Conservation (phyloP, 768 basidiomycete genomes). For the Tephrocybe sp. region DNA sequence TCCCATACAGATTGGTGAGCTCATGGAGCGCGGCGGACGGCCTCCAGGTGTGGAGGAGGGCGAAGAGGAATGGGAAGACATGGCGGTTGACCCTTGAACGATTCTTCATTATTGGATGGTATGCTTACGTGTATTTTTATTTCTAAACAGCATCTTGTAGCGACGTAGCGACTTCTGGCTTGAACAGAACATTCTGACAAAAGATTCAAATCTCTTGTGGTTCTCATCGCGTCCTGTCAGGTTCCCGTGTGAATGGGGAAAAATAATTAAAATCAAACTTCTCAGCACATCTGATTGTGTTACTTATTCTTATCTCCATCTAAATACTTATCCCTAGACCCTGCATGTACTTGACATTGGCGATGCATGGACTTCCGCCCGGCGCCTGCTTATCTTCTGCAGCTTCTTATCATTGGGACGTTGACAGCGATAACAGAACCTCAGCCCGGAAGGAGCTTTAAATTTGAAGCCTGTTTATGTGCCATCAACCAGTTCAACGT, state of each 20-base stretch:
- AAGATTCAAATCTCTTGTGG: neutral
- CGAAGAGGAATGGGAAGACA: conserved; percentile 31
- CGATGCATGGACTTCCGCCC: too few relatives aligned
- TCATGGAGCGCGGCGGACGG: conserved; percentile 28
- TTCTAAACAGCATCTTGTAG: conserved; percentile 24
- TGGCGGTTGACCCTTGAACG: conserved; percentile 22
- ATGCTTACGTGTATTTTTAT: conserved; percentile 16
- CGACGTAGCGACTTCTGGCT: neutral
- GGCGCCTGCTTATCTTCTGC: too few relatives aligned
- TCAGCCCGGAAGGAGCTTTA: too few relatives aligned
- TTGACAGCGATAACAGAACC: conserved; percentile 5
- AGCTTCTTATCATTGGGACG: neutral
- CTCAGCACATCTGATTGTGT: too few relatives aligned
- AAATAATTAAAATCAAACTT: too few relatives aligned
- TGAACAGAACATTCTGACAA: neutral
- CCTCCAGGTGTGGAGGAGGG: conserved; percentile 16
- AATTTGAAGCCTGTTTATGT: too few relatives aligned
- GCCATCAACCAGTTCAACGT: too few relatives aligned
- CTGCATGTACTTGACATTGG: too few relatives aligned
- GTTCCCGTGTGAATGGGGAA: too few relatives aligned
- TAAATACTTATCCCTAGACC: too few relatives aligned
- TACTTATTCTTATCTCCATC: too few relatives aligned
- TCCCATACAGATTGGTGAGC: conserved; percentile 14
- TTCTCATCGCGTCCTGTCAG: too few relatives aligned
- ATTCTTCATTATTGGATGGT: neutral